phyloP scores from a whole-genome alignment of 2,329 filamentous ascomycete genomes.

The Corinectria fuckeliana region DNA sequence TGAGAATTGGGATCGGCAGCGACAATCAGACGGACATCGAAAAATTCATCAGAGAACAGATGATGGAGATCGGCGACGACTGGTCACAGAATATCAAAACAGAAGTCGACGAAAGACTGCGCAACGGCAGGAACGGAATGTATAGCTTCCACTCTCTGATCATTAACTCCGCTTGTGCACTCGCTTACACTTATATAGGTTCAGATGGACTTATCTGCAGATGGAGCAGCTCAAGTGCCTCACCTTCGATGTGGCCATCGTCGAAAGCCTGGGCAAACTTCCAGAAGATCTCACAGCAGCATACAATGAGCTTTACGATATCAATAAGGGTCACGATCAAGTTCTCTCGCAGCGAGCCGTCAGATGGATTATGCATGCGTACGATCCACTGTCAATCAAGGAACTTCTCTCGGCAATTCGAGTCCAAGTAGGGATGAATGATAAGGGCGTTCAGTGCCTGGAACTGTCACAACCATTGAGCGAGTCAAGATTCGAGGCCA shows the following conservation, averaged over 20 bases:
- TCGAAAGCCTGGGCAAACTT: background rate
- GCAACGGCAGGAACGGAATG: too few relatives aligned
- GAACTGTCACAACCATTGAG: background rate
- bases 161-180: too few relatives aligned
- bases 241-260: background rate
- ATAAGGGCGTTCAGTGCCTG: background rate
- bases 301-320: conserved; percentile 1
- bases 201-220: conserved; percentile 8
- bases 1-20: too few relatives aligned
- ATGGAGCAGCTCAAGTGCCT: background rate
- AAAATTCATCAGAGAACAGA: too few relatives aligned
- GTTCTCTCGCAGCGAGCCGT: conserved; percentile 1
- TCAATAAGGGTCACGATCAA: background rate
- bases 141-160: too few relatives aligned
- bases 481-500: background rate
- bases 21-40: too few relatives aligned
- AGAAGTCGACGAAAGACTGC: too few relatives aligned
- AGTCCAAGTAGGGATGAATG: background rate
- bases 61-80: too few relatives aligned
- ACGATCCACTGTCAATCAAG: background rate
- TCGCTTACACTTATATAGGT: background rate
- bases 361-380: conserved; percentile 2
- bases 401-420: background rate
- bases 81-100: too few relatives aligned
- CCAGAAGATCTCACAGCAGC: background rate